Evolutionary conservation across 73 alveolate species (phyloP), one percentile per base, ranked within the genome.

Genomic region (Paramecium octaurelia): DNA sequence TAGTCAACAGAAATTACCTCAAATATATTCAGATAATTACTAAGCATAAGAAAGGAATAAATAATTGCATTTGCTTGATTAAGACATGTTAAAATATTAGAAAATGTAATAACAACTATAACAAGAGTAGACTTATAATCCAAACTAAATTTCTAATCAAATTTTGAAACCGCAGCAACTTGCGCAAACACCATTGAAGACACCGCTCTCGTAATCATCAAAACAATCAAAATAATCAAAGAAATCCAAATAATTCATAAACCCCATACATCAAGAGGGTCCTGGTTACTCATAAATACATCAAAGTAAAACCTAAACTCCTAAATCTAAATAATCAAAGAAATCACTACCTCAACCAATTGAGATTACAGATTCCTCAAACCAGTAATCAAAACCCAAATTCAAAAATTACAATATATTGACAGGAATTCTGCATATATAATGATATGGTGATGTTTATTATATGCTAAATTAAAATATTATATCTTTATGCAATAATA

Each of bases 281-380:
- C 84, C 84, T 27, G 84, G 84, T 9, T 80, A 80, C 48, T 34
- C 91, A 4, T 44, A 80, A 46, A 80, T 80, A 42, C 91, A 80
- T 80, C 57, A 40, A 44, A 24, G 29, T 20, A 80, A 80, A 80
- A 43, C 91, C 14, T 43, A 40, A 40, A 80, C 91, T 24, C 91
- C 91, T 2, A 80, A 42, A 46, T 80, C 91, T 6, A 80, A 80
- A 80, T 31, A 44, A 80, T 43, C 75, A 16, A 40, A 36, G 87
- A 35, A 31, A 36, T 73, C 87, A 35, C 46, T 64, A 34, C 84
- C 42, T 27, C 46, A 27, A 12, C 46, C 84, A 23, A 31, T 64
- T 12, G 84, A 64, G 48, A 14, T 64, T 27, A 40, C 20, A 14
- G 84, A 64, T 64, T 64, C 84, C 20, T 64, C 44, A 0, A 31